Evolutionary conservation across 148 eudicot genomes (phyloP).

Genomic region (Camellia lanceoleosa): DNA sequence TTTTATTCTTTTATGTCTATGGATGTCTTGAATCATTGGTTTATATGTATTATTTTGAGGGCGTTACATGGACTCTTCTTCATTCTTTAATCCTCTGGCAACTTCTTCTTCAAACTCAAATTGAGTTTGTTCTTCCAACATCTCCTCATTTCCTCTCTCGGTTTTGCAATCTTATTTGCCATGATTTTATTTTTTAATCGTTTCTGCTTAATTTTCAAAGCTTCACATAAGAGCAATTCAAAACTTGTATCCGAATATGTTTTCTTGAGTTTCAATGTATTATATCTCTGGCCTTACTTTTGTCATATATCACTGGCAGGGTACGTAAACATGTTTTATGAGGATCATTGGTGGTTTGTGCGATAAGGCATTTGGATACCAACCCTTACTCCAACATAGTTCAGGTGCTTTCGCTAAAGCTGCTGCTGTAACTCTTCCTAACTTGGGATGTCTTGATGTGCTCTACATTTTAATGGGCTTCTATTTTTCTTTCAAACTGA

Average conservation of each 20-base stretch:
- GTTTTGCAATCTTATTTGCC: background rate
- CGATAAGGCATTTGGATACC: background rate
- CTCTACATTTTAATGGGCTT: background rate
- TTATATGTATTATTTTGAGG: too few relatives aligned
- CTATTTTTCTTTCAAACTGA: background rate
- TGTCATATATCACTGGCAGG: conserved; percentile 9
- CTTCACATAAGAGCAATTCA: background rate
- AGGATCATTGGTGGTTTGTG: conserved; percentile 5
- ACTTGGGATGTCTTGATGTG: background rate
- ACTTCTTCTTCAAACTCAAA: too few relatives aligned
- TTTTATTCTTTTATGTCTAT: too few relatives aligned
- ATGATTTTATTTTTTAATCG: background rate
- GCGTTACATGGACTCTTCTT: too few relatives aligned
- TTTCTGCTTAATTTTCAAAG: background rate
- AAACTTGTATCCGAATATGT: background rate
- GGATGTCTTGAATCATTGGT: too few relatives aligned
- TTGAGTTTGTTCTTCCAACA: too few relatives aligned
- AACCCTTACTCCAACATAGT: background rate
- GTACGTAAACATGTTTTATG: background rate
- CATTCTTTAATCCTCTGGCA: too few relatives aligned
- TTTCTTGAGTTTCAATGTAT: background rate
- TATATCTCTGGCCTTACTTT: background rate
- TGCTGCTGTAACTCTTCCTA: background rate
- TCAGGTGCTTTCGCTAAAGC: background rate
- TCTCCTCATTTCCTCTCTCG: background rate